Conservation (phyloP, 805 yeast genomes). For the Ogataea ramenticola region DNA sequence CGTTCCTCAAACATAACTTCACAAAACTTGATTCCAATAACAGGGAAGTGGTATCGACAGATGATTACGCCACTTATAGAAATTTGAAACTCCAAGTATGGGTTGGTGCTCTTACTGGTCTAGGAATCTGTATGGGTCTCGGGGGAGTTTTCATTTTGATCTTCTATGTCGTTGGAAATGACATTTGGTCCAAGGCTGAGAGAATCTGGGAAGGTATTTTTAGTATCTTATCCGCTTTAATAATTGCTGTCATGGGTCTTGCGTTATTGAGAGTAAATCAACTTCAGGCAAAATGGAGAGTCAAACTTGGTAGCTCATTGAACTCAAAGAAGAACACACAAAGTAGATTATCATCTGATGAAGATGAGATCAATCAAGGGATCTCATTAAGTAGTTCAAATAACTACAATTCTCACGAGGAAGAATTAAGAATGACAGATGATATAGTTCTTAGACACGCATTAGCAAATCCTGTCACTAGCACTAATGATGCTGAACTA, state of each 20-base stretch:
- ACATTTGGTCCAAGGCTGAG: constrained; percentile 83
- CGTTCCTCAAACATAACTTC: constrained; percentile 59
- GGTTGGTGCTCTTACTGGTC: constrained; percentile 72
- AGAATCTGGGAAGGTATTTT: constrained; percentile 85
- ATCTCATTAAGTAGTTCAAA: background rate
- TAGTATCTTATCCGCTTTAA: constrained; percentile 66
- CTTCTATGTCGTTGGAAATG: constrained; percentile 74
- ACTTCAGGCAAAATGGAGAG: constrained; percentile 75
- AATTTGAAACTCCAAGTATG: constrained; percentile 64
- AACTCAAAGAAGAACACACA: constrained; percentile 5
- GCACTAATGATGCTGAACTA: constrained; percentile 10
- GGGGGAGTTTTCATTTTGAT: constrained; percentile 65
- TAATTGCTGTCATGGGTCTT: constrained; percentile 83
- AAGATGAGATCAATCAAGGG: constrained; percentile 5
- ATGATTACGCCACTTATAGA: constrained; percentile 26
- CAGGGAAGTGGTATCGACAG: constrained; percentile 18
- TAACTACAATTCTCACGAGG: background rate
- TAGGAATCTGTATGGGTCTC: constrained; percentile 58
- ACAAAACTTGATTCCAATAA: constrained; percentile 27
- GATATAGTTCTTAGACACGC: background rate
- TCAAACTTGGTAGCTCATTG: constrained; percentile 33
- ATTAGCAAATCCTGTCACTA: background rate
- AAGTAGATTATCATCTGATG: background rate
- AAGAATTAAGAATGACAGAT: background rate
- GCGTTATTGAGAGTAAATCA: constrained; percentile 75